A percentile compares a stretch with the other conserved stretches of the same genome.
Conservation (phyloP, 371 early-diverging fungal genomes). For the Mortierella sp. region DNA sequence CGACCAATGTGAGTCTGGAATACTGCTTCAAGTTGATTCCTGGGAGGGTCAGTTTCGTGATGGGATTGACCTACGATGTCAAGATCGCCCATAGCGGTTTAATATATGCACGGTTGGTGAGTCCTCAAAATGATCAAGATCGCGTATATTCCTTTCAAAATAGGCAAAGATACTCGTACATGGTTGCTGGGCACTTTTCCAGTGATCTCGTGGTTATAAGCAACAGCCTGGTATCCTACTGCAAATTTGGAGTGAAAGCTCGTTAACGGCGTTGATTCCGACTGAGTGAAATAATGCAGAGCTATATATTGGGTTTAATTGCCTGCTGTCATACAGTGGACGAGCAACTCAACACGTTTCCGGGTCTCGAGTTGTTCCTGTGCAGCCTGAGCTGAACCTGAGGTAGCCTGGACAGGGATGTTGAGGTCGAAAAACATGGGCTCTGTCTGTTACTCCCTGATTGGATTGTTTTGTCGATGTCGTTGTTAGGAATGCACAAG, state of each 20-base stretch:
- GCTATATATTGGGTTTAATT: background rate
- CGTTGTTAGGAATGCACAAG: background rate
- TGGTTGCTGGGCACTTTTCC: constrained; percentile 68
- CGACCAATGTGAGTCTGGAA: constrained; percentile 69
- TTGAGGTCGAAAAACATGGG: constrained; percentile 54
- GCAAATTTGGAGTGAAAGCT: constrained; percentile 9
- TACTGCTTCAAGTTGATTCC: constrained; percentile 60
- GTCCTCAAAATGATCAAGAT: too few species aligned
- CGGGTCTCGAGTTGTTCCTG: constrained; percentile 53
- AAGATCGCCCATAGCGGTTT: background rate
- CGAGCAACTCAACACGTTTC: constrained; percentile 49
- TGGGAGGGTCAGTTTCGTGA: constrained; percentile 58
- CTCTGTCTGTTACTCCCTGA: too few species aligned
- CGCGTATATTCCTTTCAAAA: too few species aligned
- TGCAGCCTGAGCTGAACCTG: constrained; percentile 42
- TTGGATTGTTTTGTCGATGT: too few species aligned
- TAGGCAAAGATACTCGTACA: constrained; percentile 46
- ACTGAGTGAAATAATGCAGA: too few species aligned
- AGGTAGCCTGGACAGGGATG: constrained; percentile 30
- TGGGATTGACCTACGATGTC: constrained; percentile 55
- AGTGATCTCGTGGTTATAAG: constrained; percentile 72
- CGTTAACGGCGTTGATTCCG: too few species aligned
- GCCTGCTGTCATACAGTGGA: constrained; percentile 31
- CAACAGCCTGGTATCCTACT: constrained; percentile 81
- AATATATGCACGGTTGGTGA: too few species aligned